Conservation (phyloP, 768 basidiomycete species). For the Sporobolomyces pararoseus region DNA sequence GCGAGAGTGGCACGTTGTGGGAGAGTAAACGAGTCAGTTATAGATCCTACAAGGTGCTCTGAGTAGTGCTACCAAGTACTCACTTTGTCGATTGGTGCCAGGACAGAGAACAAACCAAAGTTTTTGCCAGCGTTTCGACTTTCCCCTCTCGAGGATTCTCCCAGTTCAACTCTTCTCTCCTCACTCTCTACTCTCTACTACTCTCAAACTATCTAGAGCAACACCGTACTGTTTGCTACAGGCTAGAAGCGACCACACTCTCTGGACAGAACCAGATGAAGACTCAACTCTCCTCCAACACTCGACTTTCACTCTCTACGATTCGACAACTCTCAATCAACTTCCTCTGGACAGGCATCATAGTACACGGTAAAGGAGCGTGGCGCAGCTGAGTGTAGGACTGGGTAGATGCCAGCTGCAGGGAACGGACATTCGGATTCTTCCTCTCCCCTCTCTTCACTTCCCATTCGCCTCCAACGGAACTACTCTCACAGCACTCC, state of each 20-base stretch:
- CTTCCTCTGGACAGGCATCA: too few relatives aligned
- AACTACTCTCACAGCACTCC: too few relatives aligned
- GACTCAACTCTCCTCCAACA: not conserved
- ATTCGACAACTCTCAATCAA: too few relatives aligned
- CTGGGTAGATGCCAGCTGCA: too few relatives aligned
- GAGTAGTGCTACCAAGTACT: not conserved
- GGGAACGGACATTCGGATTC: too few relatives aligned
- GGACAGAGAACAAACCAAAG: not conserved
- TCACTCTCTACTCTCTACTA: not conserved
- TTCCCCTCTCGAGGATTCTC: not conserved
- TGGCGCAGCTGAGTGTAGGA: too few relatives aligned
- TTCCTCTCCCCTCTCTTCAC: not conserved
- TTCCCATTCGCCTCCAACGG: too few relatives aligned
- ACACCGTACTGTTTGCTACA: too few relatives aligned
- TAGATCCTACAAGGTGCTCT: not conserved
- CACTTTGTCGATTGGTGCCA: conserved; percentile 13
- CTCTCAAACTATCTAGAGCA: too few relatives aligned
- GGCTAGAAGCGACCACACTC: too few relatives aligned
- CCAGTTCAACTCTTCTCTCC: not conserved
- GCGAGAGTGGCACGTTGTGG: not conserved
- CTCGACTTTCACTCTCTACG: not conserved
- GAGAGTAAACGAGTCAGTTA: conserved; percentile 2
- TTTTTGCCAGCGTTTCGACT: not conserved
- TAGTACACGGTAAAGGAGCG: too few relatives aligned
- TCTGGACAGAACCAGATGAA: too few relatives aligned